Conservation (phyloP, 441 rosid genomes). For the Jatropha podagrica region DNA sequence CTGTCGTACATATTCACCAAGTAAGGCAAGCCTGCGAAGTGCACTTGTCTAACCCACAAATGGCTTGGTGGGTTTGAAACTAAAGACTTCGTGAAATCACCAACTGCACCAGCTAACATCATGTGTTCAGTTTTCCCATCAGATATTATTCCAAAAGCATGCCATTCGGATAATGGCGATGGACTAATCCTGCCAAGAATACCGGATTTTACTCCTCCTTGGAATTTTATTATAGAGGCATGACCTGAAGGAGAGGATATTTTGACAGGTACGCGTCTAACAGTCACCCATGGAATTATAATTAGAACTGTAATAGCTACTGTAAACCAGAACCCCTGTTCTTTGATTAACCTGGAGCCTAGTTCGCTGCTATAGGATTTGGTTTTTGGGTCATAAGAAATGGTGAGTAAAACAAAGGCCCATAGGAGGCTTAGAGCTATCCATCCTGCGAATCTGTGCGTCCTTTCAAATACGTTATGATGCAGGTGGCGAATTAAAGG, state of each 20-base stretch:
- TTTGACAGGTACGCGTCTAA: slow-evolving; percentile 53
- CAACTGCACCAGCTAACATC: slow-evolving; percentile 90
- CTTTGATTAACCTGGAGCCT: slow-evolving; percentile 39
- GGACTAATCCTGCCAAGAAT: slow-evolving; percentile 79
- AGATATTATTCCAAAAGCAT: slow-evolving; percentile 81
- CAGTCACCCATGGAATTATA: slow-evolving; percentile 63
- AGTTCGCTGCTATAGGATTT: slow-evolving; percentile 40
- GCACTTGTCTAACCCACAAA: slow-evolving; percentile 70
- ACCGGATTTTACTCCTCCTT: slow-evolving; percentile 69
- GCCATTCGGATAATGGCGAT: slow-evolving; percentile 83
- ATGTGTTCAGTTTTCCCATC: slow-evolving; percentile 62
- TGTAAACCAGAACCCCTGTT: slow-evolving; percentile 74
- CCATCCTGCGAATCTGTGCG: slow-evolving; percentile 79
- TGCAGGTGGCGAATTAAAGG: slow-evolving; percentile 78
- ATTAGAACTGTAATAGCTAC: slow-evolving; percentile 51
- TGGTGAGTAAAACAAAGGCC: slow-evolving; percentile 52
- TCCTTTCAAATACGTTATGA: slow-evolving; percentile 70
- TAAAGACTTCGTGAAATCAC: slow-evolving; percentile 70
- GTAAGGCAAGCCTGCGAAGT: slow-evolving; percentile 73
- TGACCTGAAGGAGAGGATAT: slow-evolving; percentile 60
- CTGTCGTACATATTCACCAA: slow-evolving; percentile 61
- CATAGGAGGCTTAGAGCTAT: slow-evolving; percentile 56
- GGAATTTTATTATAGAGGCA: slow-evolving; percentile 64
- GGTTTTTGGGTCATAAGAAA: slow-evolving; percentile 53
- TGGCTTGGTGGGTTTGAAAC: slow-evolving; percentile 62